Evolutionary conservation across 2,329 filamentous ascomycete species (phyloP).

Genomic region (Fusarium neocosmosporiellum): DNA sequence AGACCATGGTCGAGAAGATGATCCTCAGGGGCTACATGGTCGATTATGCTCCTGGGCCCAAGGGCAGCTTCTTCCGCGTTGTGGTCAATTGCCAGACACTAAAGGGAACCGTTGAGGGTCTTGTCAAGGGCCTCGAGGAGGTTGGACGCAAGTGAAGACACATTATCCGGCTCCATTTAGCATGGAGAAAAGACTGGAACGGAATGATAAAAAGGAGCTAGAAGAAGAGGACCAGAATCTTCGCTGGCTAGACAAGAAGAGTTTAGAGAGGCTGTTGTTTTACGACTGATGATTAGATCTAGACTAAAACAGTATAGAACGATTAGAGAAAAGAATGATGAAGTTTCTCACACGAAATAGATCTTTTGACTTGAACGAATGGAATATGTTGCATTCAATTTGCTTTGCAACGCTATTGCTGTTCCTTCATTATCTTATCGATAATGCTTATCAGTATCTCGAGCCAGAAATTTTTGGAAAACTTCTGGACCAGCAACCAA

Average conservation of each 20-base stretch:
- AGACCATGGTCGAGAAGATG: slow-evolving; percentile 60
- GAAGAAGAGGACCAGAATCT: neutral
- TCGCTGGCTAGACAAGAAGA: neutral
- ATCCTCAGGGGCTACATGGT: slow-evolving; percentile 68
- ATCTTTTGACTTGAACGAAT: neutral
- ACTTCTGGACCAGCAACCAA: slow-evolving; percentile 19
- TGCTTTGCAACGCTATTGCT: neutral
- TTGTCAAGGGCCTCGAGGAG: slow-evolving; percentile 65
- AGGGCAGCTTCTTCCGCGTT: slow-evolving; percentile 68
- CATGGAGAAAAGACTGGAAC: neutral
- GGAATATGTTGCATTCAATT: neutral
- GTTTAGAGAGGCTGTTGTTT: neutral
- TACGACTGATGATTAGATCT: neutral
- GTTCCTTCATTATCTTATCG: slow-evolving; percentile 31
- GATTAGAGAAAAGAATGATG: neutral
- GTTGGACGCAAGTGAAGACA: slow-evolving; percentile 52
- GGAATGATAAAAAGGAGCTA: neutral
- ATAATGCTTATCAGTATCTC: slow-evolving; percentile 3
- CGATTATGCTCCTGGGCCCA: slow-evolving; percentile 68
- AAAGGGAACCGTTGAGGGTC: slow-evolving; percentile 61
- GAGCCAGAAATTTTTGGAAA: slow-evolving; percentile 27
- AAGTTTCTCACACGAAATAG: neutral
- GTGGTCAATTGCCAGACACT: slow-evolving; percentile 69
- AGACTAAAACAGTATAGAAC: neutral
- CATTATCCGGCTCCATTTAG: neutral